Percentiles rank a stretch among this genome's conserved stretches.
These are phyloP conservation scores for Trichomonas vaginalis DNA, from an alignment of 208 protist genomes.

Conservation along the genomic window DNA sequence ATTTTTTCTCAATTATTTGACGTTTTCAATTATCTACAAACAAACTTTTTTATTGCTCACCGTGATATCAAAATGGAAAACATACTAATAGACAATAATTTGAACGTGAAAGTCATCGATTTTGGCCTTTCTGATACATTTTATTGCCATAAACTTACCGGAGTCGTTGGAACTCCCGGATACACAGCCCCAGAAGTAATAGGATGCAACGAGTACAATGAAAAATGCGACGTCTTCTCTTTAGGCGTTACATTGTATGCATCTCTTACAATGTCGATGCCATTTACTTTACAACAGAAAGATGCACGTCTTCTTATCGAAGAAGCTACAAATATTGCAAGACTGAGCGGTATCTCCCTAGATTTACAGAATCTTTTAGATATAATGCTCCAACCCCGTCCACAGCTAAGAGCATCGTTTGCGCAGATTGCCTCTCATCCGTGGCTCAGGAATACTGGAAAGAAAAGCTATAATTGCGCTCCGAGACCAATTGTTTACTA, in stretches of 20 bases:
- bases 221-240: slow-evolving; percentile 14
- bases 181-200: slow-evolving; percentile 9
- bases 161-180: background rate
- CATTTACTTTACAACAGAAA: background rate
- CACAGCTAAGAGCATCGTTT: background rate
- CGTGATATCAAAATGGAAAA: slow-evolving; percentile 18
- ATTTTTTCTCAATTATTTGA: background rate
- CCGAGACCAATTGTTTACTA: background rate
- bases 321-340: background rate
- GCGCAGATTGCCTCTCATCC: background rate
- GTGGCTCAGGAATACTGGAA: background rate
- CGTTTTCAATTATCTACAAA: background rate
- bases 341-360: background rate
- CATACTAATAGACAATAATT: background rate
- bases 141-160: background rate
- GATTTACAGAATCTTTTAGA: background rate
- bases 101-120: background rate
- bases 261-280: background rate
- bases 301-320: background rate
- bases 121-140: background rate
- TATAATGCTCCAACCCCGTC: background rate
- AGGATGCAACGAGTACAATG: background rate
- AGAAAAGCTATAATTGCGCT: background rate
- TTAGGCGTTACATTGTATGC: background rate
- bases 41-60: background rate